Evolutionary conservation across 2,329 filamentous ascomycete genomes (phyloP).

Genomic region (Botrytis aclada): DNA sequence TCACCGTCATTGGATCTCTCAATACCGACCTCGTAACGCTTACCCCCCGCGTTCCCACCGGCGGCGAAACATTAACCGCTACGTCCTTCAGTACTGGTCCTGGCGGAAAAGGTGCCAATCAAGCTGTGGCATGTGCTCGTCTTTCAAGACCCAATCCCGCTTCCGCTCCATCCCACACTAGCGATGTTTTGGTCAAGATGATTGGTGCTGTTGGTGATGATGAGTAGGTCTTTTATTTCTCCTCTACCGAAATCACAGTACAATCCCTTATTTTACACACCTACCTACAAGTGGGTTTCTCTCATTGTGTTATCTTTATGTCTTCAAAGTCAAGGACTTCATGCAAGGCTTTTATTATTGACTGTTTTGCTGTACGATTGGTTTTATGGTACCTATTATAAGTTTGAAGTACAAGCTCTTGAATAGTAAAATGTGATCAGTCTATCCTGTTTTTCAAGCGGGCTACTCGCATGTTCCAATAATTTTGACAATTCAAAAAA

Average conservation of each 20-base stretch:
- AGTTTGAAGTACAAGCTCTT: not conserved
- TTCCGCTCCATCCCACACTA: constrained; percentile 21
- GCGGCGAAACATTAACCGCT: constrained; percentile 84
- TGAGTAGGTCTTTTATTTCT: not conserved
- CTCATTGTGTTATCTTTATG: not conserved
- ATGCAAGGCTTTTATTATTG: not conserved
- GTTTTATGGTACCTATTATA: not conserved
- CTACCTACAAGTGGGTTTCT: not conserved
- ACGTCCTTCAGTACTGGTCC: constrained; percentile 74
- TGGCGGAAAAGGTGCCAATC: constrained; percentile 94
- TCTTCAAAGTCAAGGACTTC: not conserved
- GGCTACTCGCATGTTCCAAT: not conserved
- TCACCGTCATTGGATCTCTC: constrained; percentile 86
- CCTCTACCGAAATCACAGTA: not conserved
- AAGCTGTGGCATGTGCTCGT: constrained; percentile 84
- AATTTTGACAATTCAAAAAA: not conserved
- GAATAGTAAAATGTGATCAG: not conserved
- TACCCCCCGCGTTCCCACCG: constrained; percentile 75
- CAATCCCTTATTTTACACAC: not conserved
- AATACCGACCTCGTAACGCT: constrained; percentile 92
- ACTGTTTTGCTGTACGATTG: not conserved
- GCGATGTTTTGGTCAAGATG: constrained; percentile 58
- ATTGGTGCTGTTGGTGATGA: constrained; percentile 63
- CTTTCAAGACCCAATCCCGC: constrained; percentile 58
- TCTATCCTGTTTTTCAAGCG: not conserved